Evolutionary conservation across 202 grass and related monocot genomes (phyloP), one percentile per base, ranked within the genome.

Genomic region (Schoenoplectus tabernaemontani): DNA sequence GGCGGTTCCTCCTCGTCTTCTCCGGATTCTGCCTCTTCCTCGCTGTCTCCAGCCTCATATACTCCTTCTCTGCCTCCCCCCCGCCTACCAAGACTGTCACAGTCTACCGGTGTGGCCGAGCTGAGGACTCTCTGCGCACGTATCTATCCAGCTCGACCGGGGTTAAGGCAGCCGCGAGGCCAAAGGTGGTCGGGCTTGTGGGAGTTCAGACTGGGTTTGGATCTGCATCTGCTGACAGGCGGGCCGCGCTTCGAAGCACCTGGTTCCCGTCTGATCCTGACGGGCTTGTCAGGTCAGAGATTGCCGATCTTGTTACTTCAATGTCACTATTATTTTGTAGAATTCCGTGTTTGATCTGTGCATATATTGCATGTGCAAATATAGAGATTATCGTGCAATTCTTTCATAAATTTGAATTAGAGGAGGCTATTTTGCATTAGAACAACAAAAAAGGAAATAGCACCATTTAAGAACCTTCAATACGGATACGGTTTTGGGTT

Each of bases 191-290:
- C 63, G 96, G 88, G 11, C 46, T 99, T 30, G 90, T 99, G 4
- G 92, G 96, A 13, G 88, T 99, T 30, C 88, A 91, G 70, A 99
- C 92, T 7, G 85, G 86, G 20, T 86, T 89, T 44, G 84, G 86
- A 71, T 90, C 86, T 34, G 82, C 86, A 71, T 90, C 86, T 34
- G 82, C 86, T 74, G 92, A 82, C 13, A 86, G 76, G 28, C 87
- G 90, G 20, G 86, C 81, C 1, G 92, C 88, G 43, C 88, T 99
- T 11, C 86, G 96, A 11, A 86, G 81, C 57, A 95, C 96, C 59
- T 99, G 92, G 96, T 99, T 99, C 85, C 96, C 96, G 2, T 78
- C 84, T 75, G 87, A 96, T 64, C 78, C 96, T 46, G 90, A 99
- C 80, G 92, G 86, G 63, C 83, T 99, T 83, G 82, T 87, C 65